Percentiles rank a stretch among this genome's conserved stretches.
Conservation (phyloP, 192 early-diverging fungal species). For the Podila epicladia region DNA sequence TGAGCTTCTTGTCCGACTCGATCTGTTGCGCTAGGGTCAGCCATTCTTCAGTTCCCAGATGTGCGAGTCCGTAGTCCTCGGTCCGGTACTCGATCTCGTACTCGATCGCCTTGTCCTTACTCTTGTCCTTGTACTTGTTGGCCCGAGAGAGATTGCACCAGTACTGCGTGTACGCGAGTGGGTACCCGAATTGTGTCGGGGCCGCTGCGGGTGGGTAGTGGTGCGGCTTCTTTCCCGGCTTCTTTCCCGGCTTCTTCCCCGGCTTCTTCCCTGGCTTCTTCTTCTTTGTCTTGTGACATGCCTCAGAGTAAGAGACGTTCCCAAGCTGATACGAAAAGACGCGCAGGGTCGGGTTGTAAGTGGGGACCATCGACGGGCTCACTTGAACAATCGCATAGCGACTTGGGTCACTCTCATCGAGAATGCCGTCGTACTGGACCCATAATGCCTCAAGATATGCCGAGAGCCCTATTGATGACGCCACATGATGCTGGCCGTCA, state of each 20-base stretch:
- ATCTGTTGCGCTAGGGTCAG: slow-evolving; percentile 54
- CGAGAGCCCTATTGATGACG: slow-evolving; percentile 4
- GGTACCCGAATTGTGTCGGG: slow-evolving; percentile 42
- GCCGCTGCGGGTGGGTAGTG: slow-evolving; percentile 23
- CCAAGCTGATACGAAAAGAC: slow-evolving; percentile 62
- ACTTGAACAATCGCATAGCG: slow-evolving; percentile 58
- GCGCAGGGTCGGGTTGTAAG: slow-evolving; percentile 70
- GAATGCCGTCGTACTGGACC: slow-evolving; percentile 47
- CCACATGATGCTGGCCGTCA: slow-evolving; percentile 21
- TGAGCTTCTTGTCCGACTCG: slow-evolving; percentile 6
- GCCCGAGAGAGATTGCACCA: slow-evolving; percentile 48
- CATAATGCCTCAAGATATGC: slow-evolving; percentile 49
- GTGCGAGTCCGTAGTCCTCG: slow-evolving; percentile 55
- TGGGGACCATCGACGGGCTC: slow-evolving; percentile 72
- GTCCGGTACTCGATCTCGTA: slow-evolving; percentile 63
- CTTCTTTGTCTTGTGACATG: neutral
- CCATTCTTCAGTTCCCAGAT: slow-evolving; percentile 57
- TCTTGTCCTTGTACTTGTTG: slow-evolving; percentile 19
- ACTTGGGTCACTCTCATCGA: slow-evolving; percentile 17
- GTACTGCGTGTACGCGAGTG: slow-evolving; percentile 52
- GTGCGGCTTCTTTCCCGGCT: slow-evolving; percentile 34
- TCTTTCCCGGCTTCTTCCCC: slow-evolving; percentile 21
- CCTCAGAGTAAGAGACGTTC: neutral
- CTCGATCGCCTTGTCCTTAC: slow-evolving; percentile 14
- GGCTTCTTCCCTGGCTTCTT: slow-evolving; percentile 33